These are phyloP conservation scores for Penicillium sp. DNA, from an alignment of 2,329 filamentous ascomycete species.

Conservation along the genomic window DNA sequence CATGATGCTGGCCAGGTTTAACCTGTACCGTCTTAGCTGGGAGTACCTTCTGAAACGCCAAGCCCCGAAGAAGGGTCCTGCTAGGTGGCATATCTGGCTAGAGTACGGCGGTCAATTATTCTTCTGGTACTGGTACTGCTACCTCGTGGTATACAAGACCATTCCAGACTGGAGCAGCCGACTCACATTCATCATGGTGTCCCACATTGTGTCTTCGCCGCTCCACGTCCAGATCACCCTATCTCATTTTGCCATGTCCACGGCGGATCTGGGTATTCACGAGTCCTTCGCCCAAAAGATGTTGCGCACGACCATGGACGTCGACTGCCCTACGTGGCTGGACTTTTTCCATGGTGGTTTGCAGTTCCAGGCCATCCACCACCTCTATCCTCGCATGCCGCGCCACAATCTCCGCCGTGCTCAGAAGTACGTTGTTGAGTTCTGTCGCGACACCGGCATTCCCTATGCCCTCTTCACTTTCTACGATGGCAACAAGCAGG, in stretches of 20 bases:
- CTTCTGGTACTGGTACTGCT: constrained; percentile 88
- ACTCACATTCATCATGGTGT: constrained; percentile 74
- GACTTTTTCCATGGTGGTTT: constrained; percentile 88
- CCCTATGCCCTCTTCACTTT: constrained; percentile 87
- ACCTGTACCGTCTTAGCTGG: constrained; percentile 82
- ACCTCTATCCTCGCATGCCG: constrained; percentile 80
- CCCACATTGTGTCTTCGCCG: constrained; percentile 77
- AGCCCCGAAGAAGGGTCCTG: constrained; percentile 72
- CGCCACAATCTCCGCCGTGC: constrained; percentile 77
- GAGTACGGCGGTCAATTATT: constrained; percentile 74
- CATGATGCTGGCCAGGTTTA: constrained; percentile 80
- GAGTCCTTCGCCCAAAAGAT: constrained; percentile 91
- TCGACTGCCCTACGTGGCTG: constrained; percentile 83
- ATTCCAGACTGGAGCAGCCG: constrained; percentile 71
- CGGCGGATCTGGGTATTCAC: constrained; percentile 75
- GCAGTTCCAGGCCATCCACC: constrained; percentile 88
- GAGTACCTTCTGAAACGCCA: constrained; percentile 70
- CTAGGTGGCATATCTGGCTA: constrained; percentile 82
- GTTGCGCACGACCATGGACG: constrained; percentile 91
- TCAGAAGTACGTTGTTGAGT: constrained; percentile 75
- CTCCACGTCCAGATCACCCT: constrained; percentile 89
- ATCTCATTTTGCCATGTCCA: constrained; percentile 93
- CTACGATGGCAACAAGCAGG: constrained; percentile 77
- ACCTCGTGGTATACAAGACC: constrained; percentile 71
- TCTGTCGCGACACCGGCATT: constrained; percentile 79